phyloP scores from a whole-genome alignment of 2,329 filamentous ascomycete genomes.

The Fusarium neocosmosporiellum region DNA sequence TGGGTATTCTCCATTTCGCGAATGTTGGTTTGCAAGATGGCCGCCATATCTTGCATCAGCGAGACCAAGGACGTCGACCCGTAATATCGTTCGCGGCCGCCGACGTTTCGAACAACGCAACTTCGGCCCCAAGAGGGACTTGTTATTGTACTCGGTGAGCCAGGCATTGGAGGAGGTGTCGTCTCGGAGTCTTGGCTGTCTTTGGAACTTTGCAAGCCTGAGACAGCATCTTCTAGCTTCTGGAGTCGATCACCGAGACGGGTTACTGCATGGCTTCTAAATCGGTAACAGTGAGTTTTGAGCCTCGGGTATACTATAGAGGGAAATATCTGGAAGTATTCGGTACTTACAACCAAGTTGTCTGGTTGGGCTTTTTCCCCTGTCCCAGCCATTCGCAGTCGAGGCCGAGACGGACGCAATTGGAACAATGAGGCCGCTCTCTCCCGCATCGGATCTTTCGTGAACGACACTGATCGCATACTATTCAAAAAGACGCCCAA shows the following conservation, averaged over 20 bases:
- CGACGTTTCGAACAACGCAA: background rate
- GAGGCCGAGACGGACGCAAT: slow-evolving; percentile 11
- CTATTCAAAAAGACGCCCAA: background rate
- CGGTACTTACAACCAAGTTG: background rate
- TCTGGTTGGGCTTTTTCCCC: slow-evolving; percentile 16
- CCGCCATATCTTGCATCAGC: slow-evolving; percentile 15
- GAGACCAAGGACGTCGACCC: slow-evolving; percentile 11
- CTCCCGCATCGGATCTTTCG: slow-evolving; percentile 18
- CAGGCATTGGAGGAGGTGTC: background rate
- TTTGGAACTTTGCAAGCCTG: slow-evolving; percentile 6
- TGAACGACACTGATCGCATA: slow-evolving; percentile 19
- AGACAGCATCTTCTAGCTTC: slow-evolving; percentile 9
- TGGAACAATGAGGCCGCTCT: slow-evolving; percentile 18
- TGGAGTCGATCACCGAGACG: slow-evolving; percentile 14
- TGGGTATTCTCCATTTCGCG: background rate
- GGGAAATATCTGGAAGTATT: too few relatives aligned
- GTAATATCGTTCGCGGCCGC: slow-evolving; percentile 12
- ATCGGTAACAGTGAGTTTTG: background rate
- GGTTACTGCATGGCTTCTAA: slow-evolving; percentile 13
- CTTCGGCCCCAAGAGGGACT: background rate
- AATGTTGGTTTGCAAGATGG: background rate
- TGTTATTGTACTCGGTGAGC: background rate
- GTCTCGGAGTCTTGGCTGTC: background rate
- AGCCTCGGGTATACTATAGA: background rate
- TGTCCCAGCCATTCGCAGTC: slow-evolving; percentile 21